Percentiles rank a stretch among this genome's conserved stretches.
Evolutionary conservation across 2,329 filamentous ascomycete genomes (phyloP).

Genomic region (Curvularia lunata): DNA sequence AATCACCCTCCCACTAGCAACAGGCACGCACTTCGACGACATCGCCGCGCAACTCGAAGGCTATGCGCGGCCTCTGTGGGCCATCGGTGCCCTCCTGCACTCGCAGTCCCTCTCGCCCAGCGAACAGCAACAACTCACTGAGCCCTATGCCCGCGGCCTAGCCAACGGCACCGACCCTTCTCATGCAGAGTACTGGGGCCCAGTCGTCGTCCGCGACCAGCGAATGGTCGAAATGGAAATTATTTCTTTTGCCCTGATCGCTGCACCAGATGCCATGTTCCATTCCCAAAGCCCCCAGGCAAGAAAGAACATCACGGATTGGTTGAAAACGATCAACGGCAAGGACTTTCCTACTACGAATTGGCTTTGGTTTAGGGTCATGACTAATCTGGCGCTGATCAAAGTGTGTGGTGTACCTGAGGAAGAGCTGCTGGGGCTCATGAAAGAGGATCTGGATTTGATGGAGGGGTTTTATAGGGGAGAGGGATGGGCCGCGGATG

Average conservation of each 20-base stretch:
- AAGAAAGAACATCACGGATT: conserved; percentile 49
- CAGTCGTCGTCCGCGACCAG: conserved; percentile 56
- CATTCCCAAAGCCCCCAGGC: conserved; percentile 34
- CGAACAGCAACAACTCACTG: conserved; percentile 29
- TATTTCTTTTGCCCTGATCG: conserved; percentile 57
- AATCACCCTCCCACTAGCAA: conserved; percentile 39
- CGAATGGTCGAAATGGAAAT: conserved; percentile 63
- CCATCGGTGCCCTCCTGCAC: conserved; percentile 40
- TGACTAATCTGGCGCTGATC: conserved; percentile 56
- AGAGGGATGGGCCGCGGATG: conserved; percentile 59
- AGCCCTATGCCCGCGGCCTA: conserved; percentile 39
- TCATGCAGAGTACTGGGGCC: conserved; percentile 57
- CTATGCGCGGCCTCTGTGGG: conserved; percentile 44
- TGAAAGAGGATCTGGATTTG: conserved; percentile 53
- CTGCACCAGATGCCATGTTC: conserved; percentile 51
- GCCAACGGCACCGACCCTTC: conserved; percentile 46
- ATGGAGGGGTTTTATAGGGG: conserved; percentile 56
- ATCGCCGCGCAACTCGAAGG: conserved; percentile 46
- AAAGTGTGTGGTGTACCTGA: conserved; percentile 51
- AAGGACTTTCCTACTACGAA: conserved; percentile 58
- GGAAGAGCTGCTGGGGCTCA: conserved; percentile 44
- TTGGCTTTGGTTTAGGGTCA: conserved; percentile 62
- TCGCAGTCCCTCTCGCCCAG: conserved; percentile 17
- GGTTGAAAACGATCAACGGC: conserved; percentile 54
- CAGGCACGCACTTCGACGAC: conserved; percentile 47